Evolutionary conservation across 495 filamentous ascomycete genomes (phyloP).

Genomic region (Astrothelium macrocarpum): DNA sequence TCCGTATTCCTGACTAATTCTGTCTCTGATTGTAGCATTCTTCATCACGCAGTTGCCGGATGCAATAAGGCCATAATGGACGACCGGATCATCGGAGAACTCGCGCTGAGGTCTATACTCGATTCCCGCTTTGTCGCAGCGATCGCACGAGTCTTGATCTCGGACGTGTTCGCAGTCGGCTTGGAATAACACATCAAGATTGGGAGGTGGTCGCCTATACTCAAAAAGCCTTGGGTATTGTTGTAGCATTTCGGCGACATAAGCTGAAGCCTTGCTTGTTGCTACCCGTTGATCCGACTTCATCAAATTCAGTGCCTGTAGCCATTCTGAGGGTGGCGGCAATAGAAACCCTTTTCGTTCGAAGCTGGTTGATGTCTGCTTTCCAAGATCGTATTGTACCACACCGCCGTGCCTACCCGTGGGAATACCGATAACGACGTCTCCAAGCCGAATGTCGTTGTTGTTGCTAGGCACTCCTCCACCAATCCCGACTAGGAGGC

Average conservation of each 20-base stretch:
- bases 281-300: slow-evolving; percentile 13
- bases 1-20: slow-evolving; percentile 9
- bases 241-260: slow-evolving; percentile 4
- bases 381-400: slow-evolving; percentile 33
- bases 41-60: slow-evolving; percentile 34
- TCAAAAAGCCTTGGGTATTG: slow-evolving; percentile 8
- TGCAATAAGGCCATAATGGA: slow-evolving; percentile 36
- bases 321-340: slow-evolving; percentile 23
- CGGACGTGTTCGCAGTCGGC: slow-evolving; percentile 14
- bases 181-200: slow-evolving; percentile 21
- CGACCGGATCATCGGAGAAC: background rate
- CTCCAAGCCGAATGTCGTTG: slow-evolving; percentile 37
- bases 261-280: slow-evolving; percentile 4
- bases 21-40: slow-evolving; percentile 15
- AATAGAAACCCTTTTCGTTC: slow-evolving; percentile 22
- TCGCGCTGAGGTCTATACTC: background rate
- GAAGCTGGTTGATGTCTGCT: slow-evolving; percentile 13
- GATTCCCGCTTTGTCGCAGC: background rate
- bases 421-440: slow-evolving; percentile 34
- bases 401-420: slow-evolving; percentile 26
- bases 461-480: slow-evolving; percentile 32
- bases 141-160: background rate
- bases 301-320: slow-evolving; percentile 16
- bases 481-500: slow-evolving; percentile 43
- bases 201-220: slow-evolving; percentile 8